Evolutionary conservation across 2,329 filamentous ascomycete species (phyloP).

Genomic region (Geosmithia flava): DNA sequence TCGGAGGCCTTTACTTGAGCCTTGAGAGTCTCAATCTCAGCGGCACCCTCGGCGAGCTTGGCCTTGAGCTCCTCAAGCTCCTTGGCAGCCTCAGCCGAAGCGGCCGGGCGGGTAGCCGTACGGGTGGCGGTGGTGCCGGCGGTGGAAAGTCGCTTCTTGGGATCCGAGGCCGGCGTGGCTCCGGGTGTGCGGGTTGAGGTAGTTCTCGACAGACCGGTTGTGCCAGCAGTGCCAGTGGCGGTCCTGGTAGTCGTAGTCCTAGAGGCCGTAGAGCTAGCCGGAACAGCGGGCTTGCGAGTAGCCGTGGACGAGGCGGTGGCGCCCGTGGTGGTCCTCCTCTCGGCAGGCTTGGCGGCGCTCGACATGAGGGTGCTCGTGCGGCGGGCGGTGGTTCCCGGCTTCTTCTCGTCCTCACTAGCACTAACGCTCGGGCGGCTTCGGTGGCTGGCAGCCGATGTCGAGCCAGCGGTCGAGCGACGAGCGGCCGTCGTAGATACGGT

Average conservation of each 20-base stretch:
- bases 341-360: conserved; percentile 19
- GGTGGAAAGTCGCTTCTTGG: conserved; percentile 46
- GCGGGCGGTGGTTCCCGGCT: conserved; percentile 23
- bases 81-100: conserved; percentile 32
- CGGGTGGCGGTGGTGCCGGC: conserved; percentile 20
- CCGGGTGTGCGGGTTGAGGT: conserved; percentile 22
- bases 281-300: conserved; percentile 19
- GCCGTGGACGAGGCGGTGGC: conserved; percentile 16
- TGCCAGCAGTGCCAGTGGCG: conserved; percentile 10
- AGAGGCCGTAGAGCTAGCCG: conserved; percentile 16
- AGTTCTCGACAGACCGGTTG: conserved; percentile 19
- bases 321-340: conserved; percentile 13
- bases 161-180: conserved; percentile 26
- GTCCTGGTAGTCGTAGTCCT: conserved; percentile 21
- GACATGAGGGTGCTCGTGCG: conserved; percentile 30
- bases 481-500: conserved; percentile 17
- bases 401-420: conserved; percentile 38
- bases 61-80: conserved; percentile 48
- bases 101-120: conserved; percentile 20
- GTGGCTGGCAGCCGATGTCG: conserved; percentile 27
- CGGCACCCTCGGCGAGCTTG: conserved; percentile 45
- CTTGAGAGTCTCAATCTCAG: conserved; percentile 44
- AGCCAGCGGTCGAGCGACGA: conserved; percentile 15
- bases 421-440: conserved; percentile 34
- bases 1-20: conserved; percentile 42